Evolutionary conservation across 208 protist genomes (phyloP).

Genomic region (Crithidia acanthocephali): DNA sequence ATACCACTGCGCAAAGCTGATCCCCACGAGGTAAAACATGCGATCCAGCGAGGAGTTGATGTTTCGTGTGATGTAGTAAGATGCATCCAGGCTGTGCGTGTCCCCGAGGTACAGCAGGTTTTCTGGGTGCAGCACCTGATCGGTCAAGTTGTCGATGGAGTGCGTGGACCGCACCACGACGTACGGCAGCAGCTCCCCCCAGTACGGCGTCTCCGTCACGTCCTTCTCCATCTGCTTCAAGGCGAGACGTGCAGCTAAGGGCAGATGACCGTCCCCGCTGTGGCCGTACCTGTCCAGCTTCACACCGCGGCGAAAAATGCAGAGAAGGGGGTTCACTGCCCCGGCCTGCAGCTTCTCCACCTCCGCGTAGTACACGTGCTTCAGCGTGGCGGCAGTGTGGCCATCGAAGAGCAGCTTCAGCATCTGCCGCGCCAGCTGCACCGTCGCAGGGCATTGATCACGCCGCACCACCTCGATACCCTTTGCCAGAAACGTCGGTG

Average conservation of each 20-base stretch:
- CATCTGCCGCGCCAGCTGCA: constrained; percentile 40
- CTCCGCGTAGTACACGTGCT: constrained; percentile 35
- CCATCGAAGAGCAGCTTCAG: constrained; percentile 66
- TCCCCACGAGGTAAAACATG: constrained; percentile 76
- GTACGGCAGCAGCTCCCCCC: constrained; percentile 81
- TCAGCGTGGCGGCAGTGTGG: constrained; percentile 30
- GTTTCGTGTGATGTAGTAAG: constrained; percentile 84
- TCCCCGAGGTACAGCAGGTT: constrained; percentile 45
- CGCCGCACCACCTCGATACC: constrained; percentile 98
- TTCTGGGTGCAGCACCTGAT: constrained; percentile 61
- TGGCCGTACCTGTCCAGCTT: constrained; percentile 68
- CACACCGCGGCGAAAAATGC: constrained; percentile 82
- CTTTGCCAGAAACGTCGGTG: constrained; percentile 98
- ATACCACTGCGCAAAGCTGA: constrained; percentile 70
- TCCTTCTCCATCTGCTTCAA: constrained; percentile 67
- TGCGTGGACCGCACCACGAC: constrained; percentile 53
- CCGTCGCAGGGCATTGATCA: constrained; percentile 97
- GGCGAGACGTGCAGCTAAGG: constrained; percentile 67
- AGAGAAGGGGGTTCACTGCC: constrained; percentile 53
- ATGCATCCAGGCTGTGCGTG: constrained; percentile 47
- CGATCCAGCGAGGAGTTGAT: constrained; percentile 81
- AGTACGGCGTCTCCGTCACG: constrained; percentile 61
- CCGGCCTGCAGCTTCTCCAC: constrained; percentile 61
- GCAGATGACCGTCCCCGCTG: constrained; percentile 39
- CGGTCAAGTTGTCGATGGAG: constrained; percentile 19